Evolutionary conservation across 441 rosid genomes (phyloP).

Genomic region (Sinapis alba): DNA sequence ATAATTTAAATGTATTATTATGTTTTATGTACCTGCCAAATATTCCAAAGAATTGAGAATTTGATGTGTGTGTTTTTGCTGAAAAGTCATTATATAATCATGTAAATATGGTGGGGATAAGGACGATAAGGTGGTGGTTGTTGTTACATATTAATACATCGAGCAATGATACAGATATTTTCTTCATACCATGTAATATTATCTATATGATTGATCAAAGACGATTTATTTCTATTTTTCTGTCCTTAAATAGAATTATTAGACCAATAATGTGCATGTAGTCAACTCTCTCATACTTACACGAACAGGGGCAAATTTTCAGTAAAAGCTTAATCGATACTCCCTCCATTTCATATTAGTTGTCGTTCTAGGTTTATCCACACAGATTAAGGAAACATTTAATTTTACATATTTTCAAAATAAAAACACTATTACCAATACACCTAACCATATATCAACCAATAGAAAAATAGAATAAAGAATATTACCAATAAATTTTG

Average conservation of each 20-base stretch:
- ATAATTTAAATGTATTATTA: not conserved
- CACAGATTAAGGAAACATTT: no score
- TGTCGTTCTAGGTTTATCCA: no score
- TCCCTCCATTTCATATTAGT: no score
- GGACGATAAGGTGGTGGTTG: slow-evolving; percentile 17
- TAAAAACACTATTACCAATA: no score
- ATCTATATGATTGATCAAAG: not conserved
- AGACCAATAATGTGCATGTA: slow-evolving; percentile 2
- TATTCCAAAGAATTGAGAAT: slow-evolving; percentile 15
- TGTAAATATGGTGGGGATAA: slow-evolving; percentile 24
- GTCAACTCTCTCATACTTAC: slow-evolving; percentile 8
- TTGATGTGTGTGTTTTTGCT: slow-evolving; percentile 27
- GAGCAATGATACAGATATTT: slow-evolving; percentile 5
- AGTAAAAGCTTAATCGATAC: no score
- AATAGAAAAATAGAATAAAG: no score
- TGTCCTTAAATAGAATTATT: not conserved
- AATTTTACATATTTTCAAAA: no score
- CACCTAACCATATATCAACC: no score
- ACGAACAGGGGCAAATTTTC: not conserved
- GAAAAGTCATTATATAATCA: slow-evolving; percentile 22
- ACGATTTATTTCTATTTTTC: not conserved
- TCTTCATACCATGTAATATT: not conserved
- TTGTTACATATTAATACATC: slow-evolving; percentile 18
- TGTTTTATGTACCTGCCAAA: not conserved
- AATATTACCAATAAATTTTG: no score